A percentile compares a stretch with the other conserved stretches of the same genome.
phyloP scores from a whole-genome alignment of 2,329 filamentous ascomycete genomes.

The Eutypella sp. region DNA sequence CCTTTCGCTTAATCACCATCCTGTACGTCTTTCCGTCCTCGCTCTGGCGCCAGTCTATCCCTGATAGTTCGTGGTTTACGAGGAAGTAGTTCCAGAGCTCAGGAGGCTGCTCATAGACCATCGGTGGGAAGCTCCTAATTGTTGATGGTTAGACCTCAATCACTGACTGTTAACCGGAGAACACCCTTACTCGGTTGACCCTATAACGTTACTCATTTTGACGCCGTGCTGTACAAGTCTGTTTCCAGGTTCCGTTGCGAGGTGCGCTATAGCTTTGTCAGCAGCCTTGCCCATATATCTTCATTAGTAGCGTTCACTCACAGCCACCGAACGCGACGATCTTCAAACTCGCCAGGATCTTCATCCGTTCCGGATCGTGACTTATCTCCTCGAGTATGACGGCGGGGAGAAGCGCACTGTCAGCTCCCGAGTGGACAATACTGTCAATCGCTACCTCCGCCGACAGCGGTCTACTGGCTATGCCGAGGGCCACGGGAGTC shows the following conservation, averaged over 20 bases:
- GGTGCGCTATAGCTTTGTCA: background rate
- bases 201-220: background rate
- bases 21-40: constrained; percentile 18
- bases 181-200: background rate
- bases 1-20: constrained; percentile 21
- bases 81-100: background rate
- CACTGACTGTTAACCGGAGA: too few species aligned
- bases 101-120: background rate
- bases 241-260: background rate
- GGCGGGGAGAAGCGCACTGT: constrained; percentile 15
- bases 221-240: background rate
- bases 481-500: constrained; percentile 14
- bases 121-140: background rate
- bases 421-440: constrained; percentile 14
- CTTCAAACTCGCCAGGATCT: background rate
- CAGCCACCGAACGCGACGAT: background rate
- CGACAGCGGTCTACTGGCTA: constrained; percentile 18
- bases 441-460: constrained; percentile 14
- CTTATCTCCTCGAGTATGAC: background rate
- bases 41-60: background rate
- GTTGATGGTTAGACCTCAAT: background rate
- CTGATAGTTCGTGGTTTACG: background rate
- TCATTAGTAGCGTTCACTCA: background rate
- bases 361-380: background rate
- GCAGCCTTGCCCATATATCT: background rate